A percentile compares a stretch with the other conserved stretches of the same genome.
Evolutionary conservation across 2,329 filamentous ascomycete species (phyloP).

Genomic region (Dactylonectria estremocensis): DNA sequence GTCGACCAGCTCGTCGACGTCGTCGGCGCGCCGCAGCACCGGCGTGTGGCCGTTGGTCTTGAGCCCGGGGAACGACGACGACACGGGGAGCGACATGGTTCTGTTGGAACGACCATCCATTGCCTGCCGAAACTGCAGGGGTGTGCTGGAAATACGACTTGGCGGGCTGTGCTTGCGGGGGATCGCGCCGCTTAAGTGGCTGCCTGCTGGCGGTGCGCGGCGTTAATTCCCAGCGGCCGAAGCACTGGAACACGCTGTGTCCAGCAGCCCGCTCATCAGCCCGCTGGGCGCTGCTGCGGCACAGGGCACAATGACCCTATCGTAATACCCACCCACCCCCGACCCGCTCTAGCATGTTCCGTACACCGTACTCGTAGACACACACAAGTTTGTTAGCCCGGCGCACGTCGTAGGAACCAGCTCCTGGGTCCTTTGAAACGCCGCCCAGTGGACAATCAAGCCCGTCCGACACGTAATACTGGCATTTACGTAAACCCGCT

Average conservation of each 20-base stretch:
- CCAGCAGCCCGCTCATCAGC: neutral
- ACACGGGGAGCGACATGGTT: slow-evolving; percentile 5
- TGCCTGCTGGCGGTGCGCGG: neutral
- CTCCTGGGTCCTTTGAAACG: neutral
- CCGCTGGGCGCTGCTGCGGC: slow-evolving; percentile 3
- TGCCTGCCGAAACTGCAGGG: slow-evolving; percentile 12
- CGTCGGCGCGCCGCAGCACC: slow-evolving; percentile 17
- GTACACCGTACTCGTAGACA: no score
- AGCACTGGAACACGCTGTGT: neutral
- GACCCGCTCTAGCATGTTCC: neutral
- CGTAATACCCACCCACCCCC: slow-evolving; percentile 20
- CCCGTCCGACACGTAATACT: slow-evolving; percentile 14
- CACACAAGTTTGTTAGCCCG: neutral
- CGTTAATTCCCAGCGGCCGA: slow-evolving; percentile 8
- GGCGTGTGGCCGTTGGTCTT: slow-evolving; percentile 25
- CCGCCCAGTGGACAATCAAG: neutral
- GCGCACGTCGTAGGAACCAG: neutral
- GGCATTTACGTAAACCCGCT: slow-evolving; percentile 22
- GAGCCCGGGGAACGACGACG: slow-evolving; percentile 24
- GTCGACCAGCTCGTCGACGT: slow-evolving; percentile 71
- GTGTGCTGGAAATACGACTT: neutral
- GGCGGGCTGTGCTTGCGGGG: slow-evolving; percentile 5
- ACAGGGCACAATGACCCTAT: slow-evolving; percentile 7
- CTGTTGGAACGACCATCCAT: neutral
- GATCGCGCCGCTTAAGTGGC: slow-evolving; percentile 9